A percentile compares a stretch with the other conserved stretches of the same genome.
Evolutionary conservation across 2,329 filamentous ascomycete genomes (phyloP).

Genomic region (Furcasterigmium sp.): DNA sequence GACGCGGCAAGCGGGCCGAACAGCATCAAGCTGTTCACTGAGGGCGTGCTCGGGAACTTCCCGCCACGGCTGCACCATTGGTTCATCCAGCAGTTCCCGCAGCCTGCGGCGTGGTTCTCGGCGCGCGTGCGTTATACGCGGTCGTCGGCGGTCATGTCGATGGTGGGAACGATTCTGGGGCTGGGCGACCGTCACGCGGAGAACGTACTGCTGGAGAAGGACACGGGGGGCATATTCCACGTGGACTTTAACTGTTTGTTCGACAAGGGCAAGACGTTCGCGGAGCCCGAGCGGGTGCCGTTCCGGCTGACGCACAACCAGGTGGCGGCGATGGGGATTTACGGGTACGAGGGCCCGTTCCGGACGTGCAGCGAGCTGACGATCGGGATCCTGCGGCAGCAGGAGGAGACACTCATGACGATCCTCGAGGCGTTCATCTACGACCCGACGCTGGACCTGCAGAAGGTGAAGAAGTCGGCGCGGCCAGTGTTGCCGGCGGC

Average conservation of each 20-base stretch:
- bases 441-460: constrained; percentile 90
- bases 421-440: constrained; percentile 96
- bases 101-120: constrained; percentile 86
- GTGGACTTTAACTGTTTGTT: constrained; percentile 99
- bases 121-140: constrained; percentile 86
- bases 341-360: constrained; percentile 91
- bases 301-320: constrained; percentile 98
- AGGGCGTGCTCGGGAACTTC: constrained; percentile 60
- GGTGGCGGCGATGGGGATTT: constrained; percentile 93
- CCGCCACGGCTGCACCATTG: constrained; percentile 84
- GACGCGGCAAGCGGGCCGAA: constrained; percentile 51
- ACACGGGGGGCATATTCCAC: constrained; percentile 89
- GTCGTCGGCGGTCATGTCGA: constrained; percentile 98
- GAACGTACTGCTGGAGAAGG: constrained; percentile 92
- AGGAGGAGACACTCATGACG: constrained; percentile 95
- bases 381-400: constrained; percentile 74
- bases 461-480: constrained; percentile 62
- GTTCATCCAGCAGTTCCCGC: constrained; percentile 94
- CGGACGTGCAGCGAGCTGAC: constrained; percentile 87
- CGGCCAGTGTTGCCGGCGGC: constrained; percentile 19
- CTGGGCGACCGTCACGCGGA: constrained; percentile 95
- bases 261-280: constrained; percentile 93
- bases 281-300: constrained; percentile 89
- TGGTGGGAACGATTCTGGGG: constrained; percentile 91
- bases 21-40: constrained; percentile 67